Evolutionary conservation across 345 rosid genomes (phyloP).

Genomic region (Corchorus capsularis): DNA sequence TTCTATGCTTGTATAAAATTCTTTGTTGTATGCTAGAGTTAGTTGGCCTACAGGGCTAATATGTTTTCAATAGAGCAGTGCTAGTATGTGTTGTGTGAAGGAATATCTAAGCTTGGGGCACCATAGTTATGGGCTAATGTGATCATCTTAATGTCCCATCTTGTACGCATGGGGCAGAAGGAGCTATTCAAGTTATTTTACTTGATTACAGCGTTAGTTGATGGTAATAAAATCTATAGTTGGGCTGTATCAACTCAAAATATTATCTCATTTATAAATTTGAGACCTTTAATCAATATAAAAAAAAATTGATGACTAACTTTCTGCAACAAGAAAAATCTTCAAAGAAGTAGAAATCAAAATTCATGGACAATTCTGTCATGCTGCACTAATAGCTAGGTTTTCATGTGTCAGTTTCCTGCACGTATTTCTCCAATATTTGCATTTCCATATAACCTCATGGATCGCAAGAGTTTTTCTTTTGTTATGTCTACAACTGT

Average conservation of each 20-base stretch:
- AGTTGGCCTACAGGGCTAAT: conserved; percentile 1
- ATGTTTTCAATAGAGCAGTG: conserved; percentile 1
- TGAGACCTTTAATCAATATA: neutral
- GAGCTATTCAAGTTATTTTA: neutral
- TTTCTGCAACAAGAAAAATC: neutral
- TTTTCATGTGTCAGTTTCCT: neutral
- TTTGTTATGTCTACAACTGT: neutral
- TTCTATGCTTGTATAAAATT: conserved; percentile 10
- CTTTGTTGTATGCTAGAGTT: conserved; percentile 6
- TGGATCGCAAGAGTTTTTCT: neutral
- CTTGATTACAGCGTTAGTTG: neutral
- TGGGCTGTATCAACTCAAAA: no score
- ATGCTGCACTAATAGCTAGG: neutral
- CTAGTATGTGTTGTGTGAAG: conserved; percentile 9
- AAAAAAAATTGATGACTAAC: neutral
- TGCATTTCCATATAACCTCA: neutral
- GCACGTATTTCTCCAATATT: neutral
- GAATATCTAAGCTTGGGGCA: conserved; percentile 1
- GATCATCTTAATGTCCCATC: conserved; percentile 1
- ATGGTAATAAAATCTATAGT: no score
- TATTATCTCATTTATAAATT: no score
- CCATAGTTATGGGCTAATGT: neutral
- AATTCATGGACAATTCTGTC: neutral
- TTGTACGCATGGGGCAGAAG: conserved; percentile 11
- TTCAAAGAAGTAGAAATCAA: neutral